phyloP scores from a whole-genome alignment of 441 rosid species.

The Euphorbia corollata region DNA sequence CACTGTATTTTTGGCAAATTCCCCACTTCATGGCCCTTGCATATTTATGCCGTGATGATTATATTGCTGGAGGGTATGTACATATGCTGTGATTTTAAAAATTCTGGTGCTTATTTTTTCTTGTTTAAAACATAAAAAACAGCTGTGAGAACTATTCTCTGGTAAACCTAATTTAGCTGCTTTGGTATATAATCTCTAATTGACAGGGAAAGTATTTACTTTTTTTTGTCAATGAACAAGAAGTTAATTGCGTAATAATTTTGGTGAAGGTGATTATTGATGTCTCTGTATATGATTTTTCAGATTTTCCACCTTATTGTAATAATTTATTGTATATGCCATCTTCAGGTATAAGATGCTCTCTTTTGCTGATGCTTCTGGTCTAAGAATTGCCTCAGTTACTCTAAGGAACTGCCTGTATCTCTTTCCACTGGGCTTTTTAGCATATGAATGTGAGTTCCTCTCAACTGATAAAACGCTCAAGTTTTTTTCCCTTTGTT shows the following conservation, averaged over 20 bases:
- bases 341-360: slow-evolving; percentile 73
- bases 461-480: slow-evolving; percentile 1
- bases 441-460: slow-evolving; percentile 82
- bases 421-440: slow-evolving; percentile 73
- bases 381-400: slow-evolving; percentile 65
- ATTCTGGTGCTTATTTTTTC: slow-evolving; percentile 5
- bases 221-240: neutral
- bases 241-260: neutral
- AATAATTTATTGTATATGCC: neutral
- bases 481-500: neutral
- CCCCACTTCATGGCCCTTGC: slow-evolving; percentile 99
- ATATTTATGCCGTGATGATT: slow-evolving; percentile 72
- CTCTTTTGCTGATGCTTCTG: slow-evolving; percentile 79
- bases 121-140: slow-evolving; percentile 1
- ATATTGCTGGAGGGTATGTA: slow-evolving; percentile 91
- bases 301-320: neutral
- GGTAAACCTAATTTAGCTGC: slow-evolving; percentile 1
- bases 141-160: neutral
- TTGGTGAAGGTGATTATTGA: neutral
- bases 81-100: slow-evolving; percentile 11
- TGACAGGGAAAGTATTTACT: neutral
- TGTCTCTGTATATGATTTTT: neutral
- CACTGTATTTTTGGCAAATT: slow-evolving; percentile 95
- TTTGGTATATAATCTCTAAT: neutral
- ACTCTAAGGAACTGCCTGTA: slow-evolving; percentile 86